Evolutionary conservation across 495 filamentous ascomycete genomes (phyloP).

Genomic region (Podospora pseudocomata): DNA sequence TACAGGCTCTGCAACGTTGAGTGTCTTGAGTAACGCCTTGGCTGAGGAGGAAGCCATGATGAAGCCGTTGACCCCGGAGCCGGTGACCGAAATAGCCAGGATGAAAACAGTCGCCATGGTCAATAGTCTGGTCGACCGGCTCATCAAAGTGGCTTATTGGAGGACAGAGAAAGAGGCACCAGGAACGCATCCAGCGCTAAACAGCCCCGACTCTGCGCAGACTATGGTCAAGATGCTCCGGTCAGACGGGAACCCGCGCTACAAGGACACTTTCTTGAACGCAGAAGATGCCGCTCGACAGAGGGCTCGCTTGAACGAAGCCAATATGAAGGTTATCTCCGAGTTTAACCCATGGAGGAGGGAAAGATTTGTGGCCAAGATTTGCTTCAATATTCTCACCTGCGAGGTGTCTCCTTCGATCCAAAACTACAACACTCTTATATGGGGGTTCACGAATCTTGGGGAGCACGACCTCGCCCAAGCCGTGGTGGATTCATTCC

Average conservation of each 20-base stretch:
- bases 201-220: constrained; percentile 31
- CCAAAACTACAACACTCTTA: constrained; percentile 63
- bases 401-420: constrained; percentile 55
- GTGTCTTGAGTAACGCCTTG: constrained; percentile 15
- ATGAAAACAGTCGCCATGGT: constrained; percentile 15
- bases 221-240: constrained; percentile 29
- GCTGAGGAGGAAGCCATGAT: constrained; percentile 14
- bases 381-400: constrained; percentile 65
- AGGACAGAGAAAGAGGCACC: constrained; percentile 15
- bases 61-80: constrained; percentile 12
- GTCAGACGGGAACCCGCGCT: constrained; percentile 37
- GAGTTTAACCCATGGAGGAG: constrained; percentile 20
- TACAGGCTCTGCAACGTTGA: neutral
- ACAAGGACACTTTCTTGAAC: constrained; percentile 27
- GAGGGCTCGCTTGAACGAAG: constrained; percentile 32
- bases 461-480: constrained; percentile 49
- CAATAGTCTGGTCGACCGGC: constrained; percentile 25
- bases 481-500: constrained; percentile 49
- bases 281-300: constrained; percentile 8
- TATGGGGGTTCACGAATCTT: constrained; percentile 54
- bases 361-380: constrained; percentile 46
- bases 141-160: constrained; percentile 25
- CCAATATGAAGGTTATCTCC: constrained; percentile 35
- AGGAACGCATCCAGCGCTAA: neutral
- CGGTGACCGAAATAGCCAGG: constrained; percentile 15